Conservation (phyloP, 768 basidiomycete genomes). For the Boletus reticulatus region DNA sequence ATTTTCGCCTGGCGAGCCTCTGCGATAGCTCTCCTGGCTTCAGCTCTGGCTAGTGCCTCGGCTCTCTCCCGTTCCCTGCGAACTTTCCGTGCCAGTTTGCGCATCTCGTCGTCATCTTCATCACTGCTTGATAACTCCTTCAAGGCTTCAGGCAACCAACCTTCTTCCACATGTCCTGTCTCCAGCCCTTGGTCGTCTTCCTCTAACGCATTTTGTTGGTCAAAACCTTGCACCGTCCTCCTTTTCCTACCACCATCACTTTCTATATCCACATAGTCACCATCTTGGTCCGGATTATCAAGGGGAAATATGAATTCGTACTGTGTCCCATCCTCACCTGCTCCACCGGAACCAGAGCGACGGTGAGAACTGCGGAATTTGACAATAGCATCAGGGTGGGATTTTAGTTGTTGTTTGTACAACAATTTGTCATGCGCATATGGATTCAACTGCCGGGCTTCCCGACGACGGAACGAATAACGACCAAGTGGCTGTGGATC, state of each 20-base stretch:
- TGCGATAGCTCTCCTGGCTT: slow-evolving; percentile 15
- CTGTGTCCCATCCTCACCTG: slow-evolving; percentile 30
- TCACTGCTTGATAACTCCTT: slow-evolving; percentile 41
- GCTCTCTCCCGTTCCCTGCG: slow-evolving; percentile 30
- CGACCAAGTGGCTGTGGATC: slow-evolving; percentile 28
- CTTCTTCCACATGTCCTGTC: slow-evolving; percentile 1
- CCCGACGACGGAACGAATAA: slow-evolving; percentile 57
- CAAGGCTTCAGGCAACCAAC: slow-evolving; percentile 37
- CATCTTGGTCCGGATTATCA: slow-evolving; percentile 24
- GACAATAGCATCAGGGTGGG: slow-evolving; percentile 68
- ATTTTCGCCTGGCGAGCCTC: slow-evolving; percentile 12
- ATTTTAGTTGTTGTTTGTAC: slow-evolving; percentile 52
- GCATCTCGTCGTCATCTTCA: slow-evolving; percentile 37
- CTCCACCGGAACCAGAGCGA: slow-evolving; percentile 24
- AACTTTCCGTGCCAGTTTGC: slow-evolving; percentile 32
- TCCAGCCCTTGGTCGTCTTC: not conserved
- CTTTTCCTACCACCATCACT: slow-evolving; percentile 11
- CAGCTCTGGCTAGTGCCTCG: slow-evolving; percentile 16
- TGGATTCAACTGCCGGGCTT: slow-evolving; percentile 56
- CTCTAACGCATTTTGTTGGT: not conserved
- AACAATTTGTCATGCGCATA: slow-evolving; percentile 53
- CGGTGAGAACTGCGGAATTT: slow-evolving; percentile 40
- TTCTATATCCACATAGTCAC: slow-evolving; percentile 23
- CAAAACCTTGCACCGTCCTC: not conserved
- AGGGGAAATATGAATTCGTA: slow-evolving; percentile 27